These are phyloP conservation scores for Colletotrichum acutatum DNA, from an alignment of 2,329 filamentous ascomycete species.

Conservation along the genomic window DNA sequence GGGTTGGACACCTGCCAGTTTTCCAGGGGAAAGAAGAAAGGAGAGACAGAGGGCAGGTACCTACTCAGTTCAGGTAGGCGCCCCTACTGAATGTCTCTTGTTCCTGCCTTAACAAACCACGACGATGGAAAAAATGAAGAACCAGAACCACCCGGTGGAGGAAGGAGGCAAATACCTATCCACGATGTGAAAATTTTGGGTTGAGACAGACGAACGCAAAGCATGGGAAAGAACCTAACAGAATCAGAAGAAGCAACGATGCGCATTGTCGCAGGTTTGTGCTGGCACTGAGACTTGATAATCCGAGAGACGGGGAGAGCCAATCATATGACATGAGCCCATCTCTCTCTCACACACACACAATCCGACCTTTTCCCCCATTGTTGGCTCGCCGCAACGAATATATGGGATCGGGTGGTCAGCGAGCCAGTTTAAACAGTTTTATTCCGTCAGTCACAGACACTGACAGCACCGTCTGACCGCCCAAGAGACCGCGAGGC, in stretches of 20 bases:
- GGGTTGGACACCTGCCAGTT: neutral
- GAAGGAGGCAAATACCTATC: neutral
- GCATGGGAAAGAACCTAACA: neutral
- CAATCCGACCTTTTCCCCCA: neutral
- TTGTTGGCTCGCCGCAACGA: neutral
- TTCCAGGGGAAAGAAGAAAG: neutral
- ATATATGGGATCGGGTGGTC: neutral
- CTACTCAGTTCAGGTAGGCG: neutral
- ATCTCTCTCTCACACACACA: neutral
- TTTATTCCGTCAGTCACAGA: neutral
- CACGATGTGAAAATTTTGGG: neutral
- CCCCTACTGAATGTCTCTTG: neutral
- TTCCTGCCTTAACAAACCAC: neutral
- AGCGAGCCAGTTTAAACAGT: neutral
- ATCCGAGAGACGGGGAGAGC: neutral
- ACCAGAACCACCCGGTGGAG: neutral
- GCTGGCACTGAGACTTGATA: neutral
- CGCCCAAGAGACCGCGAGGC: too few relatives aligned
- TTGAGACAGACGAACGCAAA: neutral
- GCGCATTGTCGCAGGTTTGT: neutral
- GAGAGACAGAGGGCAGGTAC: neutral
- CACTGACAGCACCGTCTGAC: neutral
- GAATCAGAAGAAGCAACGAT: conserved; percentile 5
- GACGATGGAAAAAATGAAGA: neutral
- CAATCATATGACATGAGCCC: neutral